Evolutionary conservation across 2,329 filamentous ascomycete species (phyloP).

Genomic region (Stenocarpella maydis): DNA sequence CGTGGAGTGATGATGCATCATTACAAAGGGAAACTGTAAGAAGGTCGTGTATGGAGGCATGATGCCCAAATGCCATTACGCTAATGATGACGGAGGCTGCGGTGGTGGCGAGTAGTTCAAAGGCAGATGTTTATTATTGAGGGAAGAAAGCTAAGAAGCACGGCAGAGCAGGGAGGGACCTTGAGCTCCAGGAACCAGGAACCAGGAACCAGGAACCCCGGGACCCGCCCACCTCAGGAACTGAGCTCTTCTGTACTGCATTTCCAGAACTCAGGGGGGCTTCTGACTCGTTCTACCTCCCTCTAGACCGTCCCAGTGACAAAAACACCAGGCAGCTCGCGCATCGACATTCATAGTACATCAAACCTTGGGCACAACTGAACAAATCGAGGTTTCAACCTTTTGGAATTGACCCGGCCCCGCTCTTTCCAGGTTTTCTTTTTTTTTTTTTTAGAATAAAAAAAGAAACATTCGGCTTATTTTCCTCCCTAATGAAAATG

Average conservation of each 20-base stretch:
- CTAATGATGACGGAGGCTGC: not conserved
- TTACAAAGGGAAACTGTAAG: not conserved
- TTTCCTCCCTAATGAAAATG: too few relatives aligned
- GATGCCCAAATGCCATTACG: not conserved
- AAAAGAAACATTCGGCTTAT: too few relatives aligned
- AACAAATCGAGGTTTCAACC: not conserved
- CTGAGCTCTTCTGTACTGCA: too few relatives aligned
- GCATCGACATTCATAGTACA: not conserved
- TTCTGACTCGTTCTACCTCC: not conserved
- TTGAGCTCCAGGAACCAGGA: slow-evolving; percentile 1
- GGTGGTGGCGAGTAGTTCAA: not conserved
- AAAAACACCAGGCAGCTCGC: slow-evolving; percentile 1
- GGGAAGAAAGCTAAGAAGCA: not conserved
- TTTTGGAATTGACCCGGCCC: too few relatives aligned
- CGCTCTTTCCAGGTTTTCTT: too few relatives aligned
- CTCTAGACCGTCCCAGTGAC: too few relatives aligned
- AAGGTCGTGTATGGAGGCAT: not conserved
- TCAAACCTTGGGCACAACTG: not conserved
- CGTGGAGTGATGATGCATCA: slow-evolving; percentile 27
- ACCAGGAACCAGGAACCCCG: not conserved
- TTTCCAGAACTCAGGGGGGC: not conserved
- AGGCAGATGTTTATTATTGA: not conserved
- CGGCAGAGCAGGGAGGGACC: not conserved
- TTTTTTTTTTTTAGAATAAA: not conserved
- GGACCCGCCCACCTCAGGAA: slow-evolving; percentile 15